A percentile compares a stretch with the other conserved stretches of the same genome.
phyloP scores from a whole-genome alignment of 163 green algal species.

The Scenedesmus sp. region DNA sequence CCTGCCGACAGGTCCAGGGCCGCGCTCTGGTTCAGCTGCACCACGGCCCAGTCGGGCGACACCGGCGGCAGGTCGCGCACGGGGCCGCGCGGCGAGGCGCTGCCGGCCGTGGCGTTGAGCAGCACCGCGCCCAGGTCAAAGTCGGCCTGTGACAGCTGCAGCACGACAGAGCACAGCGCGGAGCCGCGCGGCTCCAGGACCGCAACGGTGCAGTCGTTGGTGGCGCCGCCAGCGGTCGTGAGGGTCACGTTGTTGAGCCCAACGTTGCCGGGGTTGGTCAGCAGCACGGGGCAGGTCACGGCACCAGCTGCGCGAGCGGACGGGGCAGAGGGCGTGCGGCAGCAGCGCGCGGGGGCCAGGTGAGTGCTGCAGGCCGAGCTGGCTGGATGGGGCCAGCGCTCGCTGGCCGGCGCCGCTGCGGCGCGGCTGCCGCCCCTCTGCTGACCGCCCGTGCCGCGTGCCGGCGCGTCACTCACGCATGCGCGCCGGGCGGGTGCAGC shows the following conservation, averaged over 20 bases:
- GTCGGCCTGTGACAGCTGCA: neutral
- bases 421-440: too few species aligned
- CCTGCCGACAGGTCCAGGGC: constrained; percentile 13
- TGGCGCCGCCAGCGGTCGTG: neutral
- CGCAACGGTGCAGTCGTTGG: neutral
- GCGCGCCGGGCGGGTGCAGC: neutral
- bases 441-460: too few species aligned
- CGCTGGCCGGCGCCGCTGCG: too few species aligned
- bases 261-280: constrained; percentile 29
- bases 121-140: constrained; percentile 9
- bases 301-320: neutral
- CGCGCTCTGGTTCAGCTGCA: constrained; percentile 27
- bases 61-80: neutral
- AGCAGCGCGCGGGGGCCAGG: too few species aligned
- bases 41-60: neutral
- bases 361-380: too few species aligned
- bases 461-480: constrained; percentile 5
- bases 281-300: neutral
- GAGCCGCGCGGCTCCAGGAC: neutral
- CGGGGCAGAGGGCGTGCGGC: neutral
- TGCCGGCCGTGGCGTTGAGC: neutral
- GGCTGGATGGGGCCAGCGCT: too few species aligned
- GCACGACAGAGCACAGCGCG: neutral
- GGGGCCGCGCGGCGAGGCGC: neutral
- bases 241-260: neutral